Percentiles rank a stretch among this genome's conserved stretches.
phyloP scores from a whole-genome alignment of 2,329 filamentous ascomycete genomes.

The Arthrobotrys pseudoclavata region DNA sequence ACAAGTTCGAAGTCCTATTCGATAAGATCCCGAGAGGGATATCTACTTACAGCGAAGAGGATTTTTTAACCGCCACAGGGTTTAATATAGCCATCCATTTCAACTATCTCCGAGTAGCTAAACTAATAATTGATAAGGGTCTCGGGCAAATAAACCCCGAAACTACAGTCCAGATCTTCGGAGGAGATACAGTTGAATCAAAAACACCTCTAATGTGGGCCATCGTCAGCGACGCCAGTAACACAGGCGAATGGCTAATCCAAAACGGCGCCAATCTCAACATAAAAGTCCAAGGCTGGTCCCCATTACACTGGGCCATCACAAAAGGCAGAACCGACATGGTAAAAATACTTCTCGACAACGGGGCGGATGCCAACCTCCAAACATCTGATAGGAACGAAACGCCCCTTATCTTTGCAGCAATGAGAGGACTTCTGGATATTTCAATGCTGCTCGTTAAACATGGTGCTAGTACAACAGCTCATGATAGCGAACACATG shows the following conservation, averaged over 20 bases:
- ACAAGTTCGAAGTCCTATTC: neutral
- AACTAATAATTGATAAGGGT: conserved; percentile 9
- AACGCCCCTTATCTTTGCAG: conserved; percentile 34
- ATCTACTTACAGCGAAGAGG: conserved; percentile 9
- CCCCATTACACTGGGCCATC: conserved; percentile 31
- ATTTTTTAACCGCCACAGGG: conserved; percentile 16
- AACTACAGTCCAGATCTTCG: neutral
- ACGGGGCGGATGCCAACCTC: conserved; percentile 13
- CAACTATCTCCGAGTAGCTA: conserved; percentile 23
- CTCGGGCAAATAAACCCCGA: conserved; percentile 8
- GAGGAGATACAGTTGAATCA: neutral
- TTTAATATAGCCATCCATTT: conserved; percentile 34
- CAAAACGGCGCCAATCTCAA: conserved; percentile 24
- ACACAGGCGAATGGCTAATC: conserved; percentile 9
- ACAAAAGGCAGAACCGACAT: conserved; percentile 7
- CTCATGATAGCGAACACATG: conserved; percentile 22
- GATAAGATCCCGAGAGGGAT: conserved; percentile 12
- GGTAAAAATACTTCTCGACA: conserved; percentile 23
- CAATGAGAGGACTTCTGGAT: conserved; percentile 21
- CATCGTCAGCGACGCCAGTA: conserved; percentile 11
- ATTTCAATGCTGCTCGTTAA: conserved; percentile 25
- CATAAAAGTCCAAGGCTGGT: conserved; percentile 15
- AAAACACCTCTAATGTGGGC: conserved; percentile 34
- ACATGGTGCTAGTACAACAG: conserved; percentile 12
- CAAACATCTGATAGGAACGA: neutral